Evolutionary conservation across 2,329 filamentous ascomycete genomes (phyloP), one percentile per base, ranked within the genome.

Genomic region (Cercospora brassicicola): DNA sequence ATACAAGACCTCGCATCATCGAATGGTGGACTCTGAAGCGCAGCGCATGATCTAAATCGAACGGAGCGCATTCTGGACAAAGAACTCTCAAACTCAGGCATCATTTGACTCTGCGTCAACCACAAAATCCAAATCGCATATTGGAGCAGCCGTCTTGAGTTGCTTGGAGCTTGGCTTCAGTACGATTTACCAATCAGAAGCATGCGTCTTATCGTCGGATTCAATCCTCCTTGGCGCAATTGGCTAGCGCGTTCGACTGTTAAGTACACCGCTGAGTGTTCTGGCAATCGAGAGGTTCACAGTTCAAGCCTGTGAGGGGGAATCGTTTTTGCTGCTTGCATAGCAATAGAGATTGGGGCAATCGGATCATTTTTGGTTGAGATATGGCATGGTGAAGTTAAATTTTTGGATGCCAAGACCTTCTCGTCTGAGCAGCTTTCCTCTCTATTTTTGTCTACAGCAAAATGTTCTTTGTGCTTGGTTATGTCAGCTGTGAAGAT

Each of bases 131-230:
- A 28, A 28, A 28, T 28, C 28, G 28, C 28, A 7, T 28, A 28
- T 28, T 28, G 28, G 28, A 28, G 5, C 28, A 53, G 48, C 48
- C 45, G 8, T 51, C 18, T 13, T 51, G 9, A 23, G 13, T 11
- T 3, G 18, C 8, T 1, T 2, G 15, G 13, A n/a, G 1, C 2
- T 7, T 11, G 0, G 0, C 0, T 0, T 0, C 3, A 23, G 7
- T 6, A 33, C 13, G 28, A 59, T 59, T 11, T n/a, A 59, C 55
- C 15, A 59, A 31, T 57, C 10, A 33, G 11, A 33, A 30, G 10
- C 10, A 28, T 28, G 28, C 28, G 28, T 28, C 28, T 28, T 6
- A 28, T 28, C 28, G 28, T 28, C 6, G 28, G 5, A 6, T 28
- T 28, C 28, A 6, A 53, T 55, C 48, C 23, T 55, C 48, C 48